A percentile compares a stretch with the other conserved stretches of the same genome.
Conservation (phyloP, 2,329 filamentous ascomycete genomes). For the Colletotrichum lini region DNA sequence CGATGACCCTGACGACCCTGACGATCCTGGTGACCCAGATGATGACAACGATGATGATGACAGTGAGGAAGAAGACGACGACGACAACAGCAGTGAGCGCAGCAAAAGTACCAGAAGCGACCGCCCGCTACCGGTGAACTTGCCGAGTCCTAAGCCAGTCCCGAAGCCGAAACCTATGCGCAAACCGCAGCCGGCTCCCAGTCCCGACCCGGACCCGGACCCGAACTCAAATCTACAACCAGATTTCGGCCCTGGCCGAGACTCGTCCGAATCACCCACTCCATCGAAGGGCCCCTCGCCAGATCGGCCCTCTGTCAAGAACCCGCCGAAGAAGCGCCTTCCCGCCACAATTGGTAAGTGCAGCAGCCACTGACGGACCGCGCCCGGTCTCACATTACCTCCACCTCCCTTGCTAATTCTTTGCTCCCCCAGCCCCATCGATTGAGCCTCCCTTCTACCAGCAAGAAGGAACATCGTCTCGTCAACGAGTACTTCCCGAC, state of each 20-base stretch:
- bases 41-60: background rate
- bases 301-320: background rate
- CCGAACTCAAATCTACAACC: background rate
- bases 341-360: slow-evolving; percentile 29
- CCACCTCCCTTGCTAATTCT: slow-evolving; percentile 28
- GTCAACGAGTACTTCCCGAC: slow-evolving; percentile 16
- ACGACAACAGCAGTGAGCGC: background rate
- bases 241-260: slow-evolving; percentile 13
- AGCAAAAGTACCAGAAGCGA: background rate
- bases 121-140: background rate
- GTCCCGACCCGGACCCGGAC: slow-evolving; percentile 17
- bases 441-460: slow-evolving; percentile 8
- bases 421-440: slow-evolving; percentile 5
- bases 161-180: slow-evolving; percentile 1
- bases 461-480: background rate
- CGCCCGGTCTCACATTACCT: background rate
- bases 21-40: background rate
- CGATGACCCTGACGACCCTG: slow-evolving; percentile 17
- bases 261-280: slow-evolving; percentile 13
- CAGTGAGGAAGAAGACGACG: background rate
- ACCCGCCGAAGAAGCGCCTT: background rate
- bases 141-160: background rate
- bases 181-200: background rate
- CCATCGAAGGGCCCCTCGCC: slow-evolving; percentile 9
- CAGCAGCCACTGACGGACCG: slow-evolving; percentile 2